These are phyloP conservation scores for Trypanosomatidae sp. DNA, from an alignment of 208 protist species.

Conservation along the genomic window DNA sequence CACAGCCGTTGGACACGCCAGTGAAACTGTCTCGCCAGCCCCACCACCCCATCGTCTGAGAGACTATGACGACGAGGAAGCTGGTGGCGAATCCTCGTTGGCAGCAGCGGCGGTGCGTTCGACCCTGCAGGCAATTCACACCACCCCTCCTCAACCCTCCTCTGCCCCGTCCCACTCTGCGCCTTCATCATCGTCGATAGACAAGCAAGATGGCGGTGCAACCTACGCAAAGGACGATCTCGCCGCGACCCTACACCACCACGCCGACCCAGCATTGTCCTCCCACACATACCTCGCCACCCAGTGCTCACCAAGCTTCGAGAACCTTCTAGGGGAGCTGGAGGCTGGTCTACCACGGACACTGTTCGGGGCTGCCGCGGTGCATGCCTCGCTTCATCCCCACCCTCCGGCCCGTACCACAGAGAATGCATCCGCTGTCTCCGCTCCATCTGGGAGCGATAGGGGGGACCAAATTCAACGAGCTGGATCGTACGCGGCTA, in stretches of 20 bases:
- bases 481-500: neutral
- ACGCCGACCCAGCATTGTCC: neutral
- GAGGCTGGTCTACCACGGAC: constrained; percentile 13
- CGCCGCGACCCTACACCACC: neutral
- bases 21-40: neutral
- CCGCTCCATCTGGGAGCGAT: neutral
- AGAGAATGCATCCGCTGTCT: neutral
- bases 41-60: neutral
- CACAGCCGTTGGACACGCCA: neutral
- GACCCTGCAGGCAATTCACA: constrained; percentile 13
- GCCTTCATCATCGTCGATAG: neutral
- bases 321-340: constrained; percentile 22
- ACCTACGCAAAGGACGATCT: neutral
- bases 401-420: neutral
- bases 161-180: neutral
- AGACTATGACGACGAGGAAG: constrained; percentile 29
- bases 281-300: constrained; percentile 15
- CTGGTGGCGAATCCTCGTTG: constrained; percentile 21
- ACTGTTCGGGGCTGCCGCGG: neutral
- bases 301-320: constrained; percentile 22
- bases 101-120: constrained; percentile 11
- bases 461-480: neutral
- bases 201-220: neutral
- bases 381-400: neutral
- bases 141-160: constrained; percentile 8